Percentiles rank a stretch among this genome's conserved stretches.
Evolutionary conservation across 1,139 yeast genomes (phyloP).

Genomic region (Candida tropicalis): DNA sequence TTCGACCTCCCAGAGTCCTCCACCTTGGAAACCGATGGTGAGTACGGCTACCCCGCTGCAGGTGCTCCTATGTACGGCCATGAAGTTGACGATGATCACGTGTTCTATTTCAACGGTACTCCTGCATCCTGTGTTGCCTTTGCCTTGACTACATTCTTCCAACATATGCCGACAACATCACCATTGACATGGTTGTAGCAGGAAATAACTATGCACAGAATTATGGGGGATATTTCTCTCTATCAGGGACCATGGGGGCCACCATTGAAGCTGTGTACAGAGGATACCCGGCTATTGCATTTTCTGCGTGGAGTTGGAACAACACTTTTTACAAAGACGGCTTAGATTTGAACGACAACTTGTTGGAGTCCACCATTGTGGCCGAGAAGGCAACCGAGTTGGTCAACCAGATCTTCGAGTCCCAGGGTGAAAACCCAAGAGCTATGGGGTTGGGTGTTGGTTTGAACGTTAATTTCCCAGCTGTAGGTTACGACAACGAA

Average conservation of each 20-base stretch:
- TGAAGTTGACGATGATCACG: constrained; percentile 41
- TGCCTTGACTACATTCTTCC: constrained; percentile 47
- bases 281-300: constrained; percentile 46
- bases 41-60: constrained; percentile 40
- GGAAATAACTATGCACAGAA: constrained; percentile 54
- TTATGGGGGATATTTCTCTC: constrained; percentile 36
- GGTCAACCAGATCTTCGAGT: constrained; percentile 33
- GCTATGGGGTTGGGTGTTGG: constrained; percentile 46
- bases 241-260: constrained; percentile 52
- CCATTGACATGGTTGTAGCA: constrained; percentile 42
- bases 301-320: constrained; percentile 47
- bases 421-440: constrained; percentile 32
- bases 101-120: constrained; percentile 55
- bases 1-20: constrained; percentile 48
- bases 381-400: constrained; percentile 35
- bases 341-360: constrained; percentile 32
- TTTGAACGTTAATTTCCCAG: constrained; percentile 44
- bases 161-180: constrained; percentile 34
- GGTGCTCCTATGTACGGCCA: constrained; percentile 54
- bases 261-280: constrained; percentile 46
- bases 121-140: constrained; percentile 49
- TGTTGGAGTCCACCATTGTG: constrained; percentile 39
- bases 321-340: constrained; percentile 45
- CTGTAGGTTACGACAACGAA: constrained; percentile 38
- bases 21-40: constrained; percentile 45